A percentile compares a stretch with the other conserved stretches of the same genome.
Evolutionary conservation across 2,329 filamentous ascomycete genomes (phyloP).

Genomic region (Ophiostoma pallidulum): DNA sequence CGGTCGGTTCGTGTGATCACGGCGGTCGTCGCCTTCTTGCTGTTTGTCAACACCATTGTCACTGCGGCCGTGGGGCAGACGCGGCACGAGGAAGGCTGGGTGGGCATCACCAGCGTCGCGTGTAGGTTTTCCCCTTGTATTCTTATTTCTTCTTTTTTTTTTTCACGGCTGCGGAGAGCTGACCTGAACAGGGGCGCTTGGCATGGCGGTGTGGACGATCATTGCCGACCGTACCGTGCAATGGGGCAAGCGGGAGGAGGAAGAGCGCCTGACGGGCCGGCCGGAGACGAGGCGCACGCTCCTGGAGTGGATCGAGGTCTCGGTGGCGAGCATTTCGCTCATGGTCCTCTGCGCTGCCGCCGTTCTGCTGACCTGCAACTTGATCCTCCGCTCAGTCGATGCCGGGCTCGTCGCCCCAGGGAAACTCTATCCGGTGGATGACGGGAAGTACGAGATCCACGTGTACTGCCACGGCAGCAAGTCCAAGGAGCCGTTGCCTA

Average conservation of each 20-base stretch:
- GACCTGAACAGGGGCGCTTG: constrained; percentile 47
- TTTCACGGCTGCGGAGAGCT: too few relatives aligned
- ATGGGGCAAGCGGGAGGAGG: constrained; percentile 89
- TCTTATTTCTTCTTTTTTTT: neutral
- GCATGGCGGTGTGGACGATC: constrained; percentile 73
- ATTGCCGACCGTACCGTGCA: constrained; percentile 71
- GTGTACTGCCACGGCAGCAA: constrained; percentile 74
- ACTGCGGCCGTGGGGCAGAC: constrained; percentile 66
- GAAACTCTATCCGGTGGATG: constrained; percentile 69
- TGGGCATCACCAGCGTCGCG: constrained; percentile 74
- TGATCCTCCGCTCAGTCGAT: constrained; percentile 74
- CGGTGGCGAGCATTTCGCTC: constrained; percentile 64
- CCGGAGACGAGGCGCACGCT: constrained; percentile 76
- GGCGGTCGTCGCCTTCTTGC: constrained; percentile 53
- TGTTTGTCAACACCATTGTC: constrained; percentile 68
- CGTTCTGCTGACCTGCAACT: constrained; percentile 66
- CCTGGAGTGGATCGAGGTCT: constrained; percentile 73
- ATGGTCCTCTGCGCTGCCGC: constrained; percentile 57
- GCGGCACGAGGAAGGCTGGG: constrained; percentile 79
- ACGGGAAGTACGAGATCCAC: constrained; percentile 77
- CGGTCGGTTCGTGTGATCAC: constrained; percentile 67
- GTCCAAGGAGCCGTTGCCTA: constrained; percentile 54
- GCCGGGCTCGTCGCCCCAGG: constrained; percentile 65
- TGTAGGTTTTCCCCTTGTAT: constrained; percentile 34
- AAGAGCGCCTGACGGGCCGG: constrained; percentile 82